Percentiles rank a stretch among this genome's conserved stretches.
Conservation (phyloP, 176 grass and related monocot genomes). For the Aegilops umbellulata region DNA sequence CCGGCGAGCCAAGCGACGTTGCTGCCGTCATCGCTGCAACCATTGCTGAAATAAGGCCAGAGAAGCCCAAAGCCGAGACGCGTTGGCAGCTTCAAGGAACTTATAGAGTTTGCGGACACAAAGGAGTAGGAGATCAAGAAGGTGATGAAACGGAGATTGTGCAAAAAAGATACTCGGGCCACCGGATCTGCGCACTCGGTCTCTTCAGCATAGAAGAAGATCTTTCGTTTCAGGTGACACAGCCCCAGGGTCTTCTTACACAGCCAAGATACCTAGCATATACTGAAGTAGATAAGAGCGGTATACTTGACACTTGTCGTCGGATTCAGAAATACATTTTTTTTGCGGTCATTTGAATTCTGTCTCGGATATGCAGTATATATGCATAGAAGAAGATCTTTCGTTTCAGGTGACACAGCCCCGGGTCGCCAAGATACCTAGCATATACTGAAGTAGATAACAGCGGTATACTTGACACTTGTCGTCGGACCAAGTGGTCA, state of each 20-base stretch:
- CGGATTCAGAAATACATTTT: too few relatives aligned
- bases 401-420: too few relatives aligned
- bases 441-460: too few relatives aligned
- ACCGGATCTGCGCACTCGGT: not conserved
- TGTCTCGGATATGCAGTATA: too few relatives aligned
- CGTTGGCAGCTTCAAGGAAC: not conserved
- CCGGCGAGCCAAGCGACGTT: not conserved
- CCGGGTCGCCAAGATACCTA: too few relatives aligned
- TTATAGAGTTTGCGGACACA: slow-evolving; percentile 48
- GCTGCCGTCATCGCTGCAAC: not conserved
- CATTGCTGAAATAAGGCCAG: not conserved
- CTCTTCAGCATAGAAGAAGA: slow-evolving; percentile 11
- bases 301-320: slow-evolving; percentile 16
- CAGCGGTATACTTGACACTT: not conserved
- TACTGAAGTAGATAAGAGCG: slow-evolving; percentile 24
- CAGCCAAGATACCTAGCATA: too few relatives aligned
- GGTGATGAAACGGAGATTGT: slow-evolving; percentile 34
- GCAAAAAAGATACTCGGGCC: slow-evolving; percentile 52
- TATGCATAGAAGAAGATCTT: too few relatives aligned
- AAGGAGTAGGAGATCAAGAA: slow-evolving; percentile 51
- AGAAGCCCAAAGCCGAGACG: not conserved
- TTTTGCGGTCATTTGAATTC: too few relatives aligned
- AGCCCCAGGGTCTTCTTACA: not conserved
- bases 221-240: slow-evolving; percentile 24
- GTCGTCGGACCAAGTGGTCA: too few relatives aligned